Conservation (phyloP, 345 rosid genomes). For the Euphorbia pulcherrima region DNA sequence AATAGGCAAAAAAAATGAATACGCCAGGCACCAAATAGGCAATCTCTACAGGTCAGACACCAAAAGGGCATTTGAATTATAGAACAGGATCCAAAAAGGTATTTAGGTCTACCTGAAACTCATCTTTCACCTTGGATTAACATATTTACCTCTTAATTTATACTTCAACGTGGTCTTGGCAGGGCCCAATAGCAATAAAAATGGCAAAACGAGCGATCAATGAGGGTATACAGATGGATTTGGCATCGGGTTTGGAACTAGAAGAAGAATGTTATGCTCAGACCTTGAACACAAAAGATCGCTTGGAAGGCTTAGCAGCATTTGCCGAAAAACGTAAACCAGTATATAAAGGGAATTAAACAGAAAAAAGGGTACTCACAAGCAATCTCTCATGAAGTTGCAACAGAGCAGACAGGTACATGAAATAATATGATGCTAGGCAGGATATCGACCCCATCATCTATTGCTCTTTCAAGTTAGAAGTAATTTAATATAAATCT, state of each 20-base stretch:
- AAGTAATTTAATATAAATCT: too few species aligned
- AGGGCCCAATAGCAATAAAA: constrained; percentile 78
- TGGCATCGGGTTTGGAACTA: constrained; percentile 51
- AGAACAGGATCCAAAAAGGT: too few species aligned
- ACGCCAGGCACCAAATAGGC: too few species aligned
- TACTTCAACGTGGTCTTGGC: constrained; percentile 11
- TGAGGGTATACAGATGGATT: constrained; percentile 61
- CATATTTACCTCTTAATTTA: neutral
- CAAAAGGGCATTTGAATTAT: too few species aligned
- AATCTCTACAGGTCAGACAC: too few species aligned
- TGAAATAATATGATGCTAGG: constrained; percentile 27
- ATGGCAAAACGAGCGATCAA: constrained; percentile 80
- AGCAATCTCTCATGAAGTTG: constrained; percentile 23
- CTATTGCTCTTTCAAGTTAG: neutral
- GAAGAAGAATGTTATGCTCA: constrained; percentile 74
- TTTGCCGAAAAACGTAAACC: constrained; percentile 90
- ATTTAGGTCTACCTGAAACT: too few species aligned
- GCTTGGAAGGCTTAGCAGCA: constrained; percentile 86
- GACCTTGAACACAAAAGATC: constrained; percentile 61
- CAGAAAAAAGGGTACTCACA: neutral
- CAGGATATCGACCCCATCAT: neutral
- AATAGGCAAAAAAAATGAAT: too few species aligned
- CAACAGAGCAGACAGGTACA: constrained; percentile 63
- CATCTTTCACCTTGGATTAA: neutral
- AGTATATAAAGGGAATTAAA: constrained; percentile 48